Base-by-base conservation (phyloP, 2,329 filamentous ascomycete genomes). In the Thielaviopsis punctulata region DNA sequence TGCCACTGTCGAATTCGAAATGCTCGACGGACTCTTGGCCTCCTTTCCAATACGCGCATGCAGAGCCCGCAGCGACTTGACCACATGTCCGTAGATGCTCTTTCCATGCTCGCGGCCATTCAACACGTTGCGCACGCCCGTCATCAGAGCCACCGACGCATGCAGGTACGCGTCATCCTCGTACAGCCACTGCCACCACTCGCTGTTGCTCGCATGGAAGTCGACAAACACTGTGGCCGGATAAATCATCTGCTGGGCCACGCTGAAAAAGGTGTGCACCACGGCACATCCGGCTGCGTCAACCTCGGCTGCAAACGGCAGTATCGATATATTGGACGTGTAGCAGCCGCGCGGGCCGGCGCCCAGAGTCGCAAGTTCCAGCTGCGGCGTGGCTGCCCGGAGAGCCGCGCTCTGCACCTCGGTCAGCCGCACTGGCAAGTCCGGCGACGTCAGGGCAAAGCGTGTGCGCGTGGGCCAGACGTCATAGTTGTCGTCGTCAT, bases 191-290 rank as follows among this genome's bases (percentile, higher is more conserved):
- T 27, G 21, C 18, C 51, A 55, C 53, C 53, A 55, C 8, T 49
- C 53, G 25, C 36, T 48, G n/a, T 55, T 55, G 12, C 49, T 52
- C 21, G 49, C 49, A 5, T 24, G 19, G 12, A 55, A 55, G 41
- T 55, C 53, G 22, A 55, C 53, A 49, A 55, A 55, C 6, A 55
- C 43, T 4, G 49, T 55, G 15, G 53, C 49, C 9, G 53, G 53
- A 27, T 55, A 55, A 9, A 55, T 49, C 33, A 55, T 52, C 25
- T 55, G 53, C 22, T 55, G 53, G 10, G 53, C 53, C 5, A 55
- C 53, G 2, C 49, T 49, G 46, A 55, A 55, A 49, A 52, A 36
- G 30, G 30, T 36, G 30, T 36, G 30, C 3, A 36, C n/a, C 2
- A 36, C 30, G 30, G 30, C 30, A n/a, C 30, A 36, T 2, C 30